Percentiles rank a stretch among this genome's conserved stretches.
These are phyloP conservation scores for Bryum argenteum DNA, from an alignment of 225 moss, liverwort and hornwort genomes.

Conservation along the genomic window DNA sequence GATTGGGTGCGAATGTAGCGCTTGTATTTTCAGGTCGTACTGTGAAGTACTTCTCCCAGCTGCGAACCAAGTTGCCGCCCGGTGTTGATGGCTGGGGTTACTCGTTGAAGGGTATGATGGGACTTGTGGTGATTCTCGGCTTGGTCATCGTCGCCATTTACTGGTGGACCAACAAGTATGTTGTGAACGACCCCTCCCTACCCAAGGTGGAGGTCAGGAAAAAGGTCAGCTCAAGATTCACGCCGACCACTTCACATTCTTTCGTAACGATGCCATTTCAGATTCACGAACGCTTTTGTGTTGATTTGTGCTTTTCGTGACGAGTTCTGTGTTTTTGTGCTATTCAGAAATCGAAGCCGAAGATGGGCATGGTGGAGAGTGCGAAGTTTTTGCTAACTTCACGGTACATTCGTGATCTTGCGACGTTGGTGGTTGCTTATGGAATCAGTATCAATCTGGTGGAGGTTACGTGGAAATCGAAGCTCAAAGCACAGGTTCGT, in stretches of 20 bases:
- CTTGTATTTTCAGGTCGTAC: conserved; percentile 97
- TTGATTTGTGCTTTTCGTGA: too few relatives aligned
- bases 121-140: conserved; percentile 77
- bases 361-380: conserved; percentile 99
- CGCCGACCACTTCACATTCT: not conserved
- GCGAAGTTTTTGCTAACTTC: conserved; percentile 94
- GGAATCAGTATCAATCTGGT: conserved; percentile 99
- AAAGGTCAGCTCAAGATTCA: conserved; percentile 52
- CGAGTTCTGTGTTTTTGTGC: not conserved
- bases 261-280: not conserved
- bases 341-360: conserved; percentile 86
- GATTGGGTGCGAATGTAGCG: conserved; percentile 95
- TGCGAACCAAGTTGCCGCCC: conserved; percentile 79
- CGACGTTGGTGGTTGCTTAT: conserved; percentile 98
- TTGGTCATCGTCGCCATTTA: conserved; percentile 81
- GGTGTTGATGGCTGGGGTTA: conserved; percentile 99
- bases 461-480: conserved; percentile 99
- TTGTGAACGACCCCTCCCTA: conserved; percentile 77
- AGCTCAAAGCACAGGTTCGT: conserved; percentile 88
- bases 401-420: conserved; percentile 84
- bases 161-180: conserved; percentile 97
- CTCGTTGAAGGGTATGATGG: conserved; percentile 97
- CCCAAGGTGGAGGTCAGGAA: conserved; percentile 87
- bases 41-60: conserved; percentile 97
- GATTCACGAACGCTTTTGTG: too few relatives aligned